phyloP scores from a whole-genome alignment of 257 asterid genomes.

The Nemophila menziesii region DNA sequence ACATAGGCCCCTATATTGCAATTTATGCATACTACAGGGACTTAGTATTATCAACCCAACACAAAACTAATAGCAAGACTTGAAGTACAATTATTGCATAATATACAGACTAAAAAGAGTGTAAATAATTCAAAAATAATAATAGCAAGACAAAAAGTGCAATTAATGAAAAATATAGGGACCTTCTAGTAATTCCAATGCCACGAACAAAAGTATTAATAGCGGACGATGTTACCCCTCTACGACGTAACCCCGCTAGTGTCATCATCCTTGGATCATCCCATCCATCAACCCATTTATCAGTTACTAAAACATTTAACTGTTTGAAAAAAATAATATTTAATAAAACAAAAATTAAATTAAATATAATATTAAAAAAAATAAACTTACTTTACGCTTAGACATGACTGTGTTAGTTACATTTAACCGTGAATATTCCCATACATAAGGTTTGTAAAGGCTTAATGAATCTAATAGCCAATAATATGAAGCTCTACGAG shows the following conservation, averaged over 20 bases:
- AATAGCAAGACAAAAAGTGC: too few relatives aligned
- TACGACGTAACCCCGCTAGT: constrained; percentile 78
- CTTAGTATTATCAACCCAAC: too few relatives aligned
- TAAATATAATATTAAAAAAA: background rate
- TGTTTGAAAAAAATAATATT: constrained; percentile 16
- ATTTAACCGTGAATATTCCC: constrained; percentile 85
- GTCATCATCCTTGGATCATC: constrained; percentile 97
- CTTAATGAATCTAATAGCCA: constrained; percentile 68
- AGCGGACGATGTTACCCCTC: constrained; percentile 85
- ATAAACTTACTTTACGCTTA: constrained; percentile 65
- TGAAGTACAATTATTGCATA: too few relatives aligned
- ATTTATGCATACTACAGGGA: too few relatives aligned
- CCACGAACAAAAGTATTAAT: constrained; percentile 83
- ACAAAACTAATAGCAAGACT: too few relatives aligned
- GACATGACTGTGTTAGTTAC: constrained; percentile 85
- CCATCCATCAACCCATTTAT: constrained; percentile 91
- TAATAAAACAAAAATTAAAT: too few relatives aligned
- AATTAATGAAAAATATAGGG: too few relatives aligned
- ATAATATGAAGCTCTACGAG: constrained; percentile 90
- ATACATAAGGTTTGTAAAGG: constrained; percentile 78
- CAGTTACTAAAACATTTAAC: constrained; percentile 82
- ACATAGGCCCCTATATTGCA: too few relatives aligned
- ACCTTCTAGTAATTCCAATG: constrained; percentile 95
- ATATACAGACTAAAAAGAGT: too few relatives aligned
- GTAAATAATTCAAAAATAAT: too few relatives aligned